A percentile compares a stretch with the other conserved stretches of the same genome.
These are phyloP conservation scores for Bruguiera sexangula DNA, from an alignment of 345 rosid genomes.

Conservation along the genomic window DNA sequence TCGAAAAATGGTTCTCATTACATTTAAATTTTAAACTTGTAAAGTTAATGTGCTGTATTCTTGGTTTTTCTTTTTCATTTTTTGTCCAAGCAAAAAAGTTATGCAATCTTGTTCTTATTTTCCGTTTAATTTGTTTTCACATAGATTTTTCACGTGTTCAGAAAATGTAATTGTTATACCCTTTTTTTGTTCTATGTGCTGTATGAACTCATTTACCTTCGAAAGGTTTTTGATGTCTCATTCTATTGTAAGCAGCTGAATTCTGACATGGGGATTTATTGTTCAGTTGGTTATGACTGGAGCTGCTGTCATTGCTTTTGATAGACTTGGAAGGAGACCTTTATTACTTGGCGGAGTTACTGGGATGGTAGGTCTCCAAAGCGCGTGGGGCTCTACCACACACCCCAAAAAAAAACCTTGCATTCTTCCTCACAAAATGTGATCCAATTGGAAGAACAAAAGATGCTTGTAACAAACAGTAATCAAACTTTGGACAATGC, in stretches of 20 bases:
- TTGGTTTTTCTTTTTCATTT: no score
- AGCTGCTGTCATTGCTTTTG: no score
- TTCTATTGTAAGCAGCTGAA: background rate
- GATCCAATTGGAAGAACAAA: conserved; percentile 9
- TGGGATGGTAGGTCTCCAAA: conserved; percentile 57
- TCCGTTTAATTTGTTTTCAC: background rate
- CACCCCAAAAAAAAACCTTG: no score
- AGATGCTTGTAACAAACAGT: background rate
- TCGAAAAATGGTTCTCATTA: background rate
- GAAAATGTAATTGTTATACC: background rate
- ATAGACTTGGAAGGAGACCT: conserved; percentile 25
- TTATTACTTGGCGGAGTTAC: conserved; percentile 87
- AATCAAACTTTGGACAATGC: background rate
- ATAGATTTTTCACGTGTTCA: background rate
- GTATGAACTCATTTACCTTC: background rate
- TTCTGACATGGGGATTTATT: conserved; percentile 14
- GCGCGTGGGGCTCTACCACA: no score
- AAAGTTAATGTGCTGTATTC: no score
- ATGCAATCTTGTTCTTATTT: background rate
- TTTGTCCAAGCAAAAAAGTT: no score
- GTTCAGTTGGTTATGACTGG: conserved; percentile 41
- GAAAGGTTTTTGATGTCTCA: background rate
- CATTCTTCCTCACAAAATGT: no score
- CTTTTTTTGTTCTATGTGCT: background rate
- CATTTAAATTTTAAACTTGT: no score